These are phyloP conservation scores for Ambispora gerdemannii DNA, from an alignment of 192 early-diverging fungal species.

Conservation along the genomic window DNA sequence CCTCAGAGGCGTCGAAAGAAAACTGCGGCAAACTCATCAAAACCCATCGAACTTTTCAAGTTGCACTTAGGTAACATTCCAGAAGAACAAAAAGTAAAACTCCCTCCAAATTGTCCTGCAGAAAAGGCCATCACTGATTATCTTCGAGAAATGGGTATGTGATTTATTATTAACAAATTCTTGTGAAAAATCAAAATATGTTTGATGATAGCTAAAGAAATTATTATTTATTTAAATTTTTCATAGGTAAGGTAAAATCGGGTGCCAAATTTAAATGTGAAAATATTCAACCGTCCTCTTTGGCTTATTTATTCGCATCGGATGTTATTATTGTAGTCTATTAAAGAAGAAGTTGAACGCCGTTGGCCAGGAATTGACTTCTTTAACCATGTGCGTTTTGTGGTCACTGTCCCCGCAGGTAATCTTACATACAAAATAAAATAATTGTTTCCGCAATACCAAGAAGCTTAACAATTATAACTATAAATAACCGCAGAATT, in stretches of 20 bases:
- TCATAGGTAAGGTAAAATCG: not conserved
- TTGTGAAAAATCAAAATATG: too few species aligned
- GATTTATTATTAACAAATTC: too few species aligned
- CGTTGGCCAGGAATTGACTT: not conserved
- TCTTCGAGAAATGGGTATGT: conserved; percentile 11
- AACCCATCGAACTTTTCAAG: conserved; percentile 17
- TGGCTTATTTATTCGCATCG: too few species aligned
- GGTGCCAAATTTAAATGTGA: not conserved
- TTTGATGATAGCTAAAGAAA: too few species aligned
- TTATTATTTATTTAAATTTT: not conserved
- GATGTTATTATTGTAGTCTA: too few species aligned
- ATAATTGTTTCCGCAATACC: not conserved
- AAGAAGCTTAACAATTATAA: not conserved
- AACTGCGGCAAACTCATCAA: not conserved
- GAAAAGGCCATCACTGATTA: conserved; percentile 24
- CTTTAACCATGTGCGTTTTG: not conserved
- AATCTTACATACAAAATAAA: not conserved
- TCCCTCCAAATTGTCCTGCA: not conserved
- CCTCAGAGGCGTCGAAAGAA: not conserved
- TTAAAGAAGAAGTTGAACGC: not conserved
- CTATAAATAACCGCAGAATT: conserved; percentile 5
- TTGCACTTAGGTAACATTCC: conserved; percentile 16
- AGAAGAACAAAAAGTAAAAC: conserved; percentile 4
- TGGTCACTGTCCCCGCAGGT: conserved; percentile 23
- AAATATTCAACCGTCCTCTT: too few species aligned